Percentiles rank a stretch among this genome's conserved stretches.
phyloP scores from a whole-genome alignment of 768 basidiomycete genomes.

The Dictyophora rubrovolvata region DNA sequence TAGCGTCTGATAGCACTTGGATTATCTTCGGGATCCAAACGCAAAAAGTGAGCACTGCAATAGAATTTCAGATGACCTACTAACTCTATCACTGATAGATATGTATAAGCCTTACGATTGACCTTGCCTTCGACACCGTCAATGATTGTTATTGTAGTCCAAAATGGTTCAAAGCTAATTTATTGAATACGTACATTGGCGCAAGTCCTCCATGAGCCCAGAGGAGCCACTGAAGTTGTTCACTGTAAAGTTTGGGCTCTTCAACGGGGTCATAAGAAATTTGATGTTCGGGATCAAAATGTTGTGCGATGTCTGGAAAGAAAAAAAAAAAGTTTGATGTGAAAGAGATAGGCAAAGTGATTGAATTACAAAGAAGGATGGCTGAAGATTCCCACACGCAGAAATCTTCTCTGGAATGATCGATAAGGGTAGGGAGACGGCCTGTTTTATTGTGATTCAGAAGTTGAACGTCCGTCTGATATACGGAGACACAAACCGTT shows the following conservation, averaged over 20 bases:
- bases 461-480: neutral
- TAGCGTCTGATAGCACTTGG: too few relatives aligned
- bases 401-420: conserved; percentile 39
- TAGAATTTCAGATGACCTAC: too few relatives aligned
- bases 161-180: too few relatives aligned
- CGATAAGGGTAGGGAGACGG: conserved; percentile 58
- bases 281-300: conserved; percentile 67
- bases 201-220: conserved; percentile 75
- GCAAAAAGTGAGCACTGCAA: too few relatives aligned
- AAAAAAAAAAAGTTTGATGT: neutral
- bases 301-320: conserved; percentile 47
- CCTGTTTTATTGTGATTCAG: conserved; percentile 14
- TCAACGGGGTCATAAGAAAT: conserved; percentile 51
- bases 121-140: too few relatives aligned
- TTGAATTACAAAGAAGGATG: conserved; percentile 48
- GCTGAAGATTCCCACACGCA: conserved; percentile 68
- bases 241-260: conserved; percentile 52
- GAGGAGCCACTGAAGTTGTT: conserved; percentile 80
- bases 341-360: neutral
- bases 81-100: too few relatives aligned
- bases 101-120: too few relatives aligned
- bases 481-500: neutral
- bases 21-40: too few relatives aligned
- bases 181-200: conserved; percentile 50
- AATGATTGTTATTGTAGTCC: too few relatives aligned